A percentile compares a stretch with the other conserved stretches of the same genome.
Evolutionary conservation across 176 grass and related monocot species (phyloP).

Genomic region (Pharus latifolius): DNA sequence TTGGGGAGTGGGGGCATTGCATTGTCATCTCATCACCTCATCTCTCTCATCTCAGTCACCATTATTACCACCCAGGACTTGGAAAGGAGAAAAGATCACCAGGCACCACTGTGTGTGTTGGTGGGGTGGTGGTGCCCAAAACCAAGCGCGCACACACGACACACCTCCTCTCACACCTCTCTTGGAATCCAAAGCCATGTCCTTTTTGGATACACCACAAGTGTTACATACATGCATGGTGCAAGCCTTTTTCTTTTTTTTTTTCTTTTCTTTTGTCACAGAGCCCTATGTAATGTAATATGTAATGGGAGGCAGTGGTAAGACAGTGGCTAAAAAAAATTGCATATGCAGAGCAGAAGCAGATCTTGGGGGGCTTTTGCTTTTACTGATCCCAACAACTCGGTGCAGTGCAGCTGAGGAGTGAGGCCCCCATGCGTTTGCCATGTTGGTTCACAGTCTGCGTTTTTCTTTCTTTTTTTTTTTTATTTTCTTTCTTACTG

Average conservation of each 20-base stretch:
- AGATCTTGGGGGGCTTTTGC: conserved; percentile 15
- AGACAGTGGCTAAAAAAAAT: not conserved
- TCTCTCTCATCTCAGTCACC: not conserved
- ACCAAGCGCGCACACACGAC: too few species aligned
- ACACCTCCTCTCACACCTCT: too few species aligned
- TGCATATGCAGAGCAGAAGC: not conserved
- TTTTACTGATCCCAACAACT: conserved; percentile 12
- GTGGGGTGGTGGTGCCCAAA: not conserved
- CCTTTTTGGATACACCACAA: not conserved
- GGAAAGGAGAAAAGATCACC: not conserved
- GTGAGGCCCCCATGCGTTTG: not conserved
- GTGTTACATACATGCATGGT: not conserved
- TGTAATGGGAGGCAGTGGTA: not conserved
- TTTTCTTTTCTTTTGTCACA: not conserved
- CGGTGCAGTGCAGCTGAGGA: not conserved
- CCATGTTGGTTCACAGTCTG: not conserved
- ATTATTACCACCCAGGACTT: conserved; percentile 9
- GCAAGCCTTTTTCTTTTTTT: not conserved
- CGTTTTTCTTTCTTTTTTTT: too few species aligned
- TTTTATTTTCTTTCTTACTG: too few species aligned
- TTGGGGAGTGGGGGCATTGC: conserved; percentile 1
- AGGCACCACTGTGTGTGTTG: not conserved
- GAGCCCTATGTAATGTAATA: too few species aligned
- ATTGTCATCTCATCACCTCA: conserved; percentile 19
- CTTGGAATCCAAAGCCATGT: not conserved